phyloP scores from a whole-genome alignment of 345 rosid genomes.

The Brassica cretica region DNA sequence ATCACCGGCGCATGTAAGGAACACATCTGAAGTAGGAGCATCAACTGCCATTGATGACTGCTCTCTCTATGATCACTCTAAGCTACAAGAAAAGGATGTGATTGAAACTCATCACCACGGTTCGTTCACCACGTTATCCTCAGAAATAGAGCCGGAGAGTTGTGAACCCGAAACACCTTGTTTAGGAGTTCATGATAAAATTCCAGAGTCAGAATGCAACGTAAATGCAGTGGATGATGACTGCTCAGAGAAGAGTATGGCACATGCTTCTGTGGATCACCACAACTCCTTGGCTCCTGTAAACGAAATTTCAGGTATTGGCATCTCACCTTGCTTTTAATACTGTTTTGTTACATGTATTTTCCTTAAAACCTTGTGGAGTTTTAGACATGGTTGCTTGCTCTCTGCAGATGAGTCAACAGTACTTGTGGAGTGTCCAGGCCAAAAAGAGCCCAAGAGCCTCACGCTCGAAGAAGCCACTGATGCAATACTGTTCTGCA shows the following conservation, averaged over 20 bases:
- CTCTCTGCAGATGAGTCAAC: slow-evolving; percentile 71
- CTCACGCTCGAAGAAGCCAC: slow-evolving; percentile 96
- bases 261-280: slow-evolving; percentile 45
- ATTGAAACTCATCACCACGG: slow-evolving; percentile 44
- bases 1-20: slow-evolving; percentile 38
- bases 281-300: slow-evolving; percentile 43
- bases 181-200: slow-evolving; percentile 45
- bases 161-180: slow-evolving; percentile 37
- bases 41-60: slow-evolving; percentile 37
- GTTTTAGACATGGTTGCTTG: slow-evolving; percentile 8
- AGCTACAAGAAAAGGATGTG: slow-evolving; percentile 39
- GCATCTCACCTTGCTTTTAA: slow-evolving; percentile 3
- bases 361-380: slow-evolving; percentile 1
- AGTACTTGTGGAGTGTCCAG: slow-evolving; percentile 57
- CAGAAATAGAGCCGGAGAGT: slow-evolving; percentile 64
- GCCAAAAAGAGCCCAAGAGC: slow-evolving; percentile 72
- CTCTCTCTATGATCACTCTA: slow-evolving; percentile 26
- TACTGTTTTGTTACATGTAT: not conserved
- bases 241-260: slow-evolving; percentile 46
- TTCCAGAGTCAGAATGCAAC: slow-evolving; percentile 43
- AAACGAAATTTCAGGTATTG: slow-evolving; percentile 55
- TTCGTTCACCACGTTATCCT: slow-evolving; percentile 52
- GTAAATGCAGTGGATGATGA: slow-evolving; percentile 44
- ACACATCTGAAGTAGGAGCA: slow-evolving; percentile 42
- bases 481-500: slow-evolving; percentile 86